Evolutionary conservation across 164 flowering plant genomes (phyloP), one percentile per base, ranked within the genome.

Genomic region (Sedum album): DNA sequence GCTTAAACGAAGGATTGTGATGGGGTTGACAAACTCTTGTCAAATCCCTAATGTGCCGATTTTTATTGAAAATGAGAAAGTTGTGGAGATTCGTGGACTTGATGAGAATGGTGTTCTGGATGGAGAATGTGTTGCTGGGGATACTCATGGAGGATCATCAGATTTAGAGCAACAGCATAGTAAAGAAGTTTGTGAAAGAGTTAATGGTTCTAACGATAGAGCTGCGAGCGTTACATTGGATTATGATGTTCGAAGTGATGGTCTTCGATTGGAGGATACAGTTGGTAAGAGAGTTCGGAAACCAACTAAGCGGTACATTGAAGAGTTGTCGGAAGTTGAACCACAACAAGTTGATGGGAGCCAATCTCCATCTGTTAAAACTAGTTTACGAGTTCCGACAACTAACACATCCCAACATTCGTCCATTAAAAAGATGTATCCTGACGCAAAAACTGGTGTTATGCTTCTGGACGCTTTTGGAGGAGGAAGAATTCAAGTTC

Each of bases 1-100:
- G 99, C 94, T 94, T 28, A 94, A 91, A 78, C 82, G 97, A 77
- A 83, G 99, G 71, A 91, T 94, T 72, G 78, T 90, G 28, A 94
- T 91, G 96, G 93, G 92, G 30, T 75, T 94, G 75, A 83, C 89
- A 2, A 88, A 91, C 73, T 90, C 96, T 53, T 91, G 92, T 82
- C 88, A 88, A 77, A 83, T 90, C 73, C 73, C 92, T 65, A 77
- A 83, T 36, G 80, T 93, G 46, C 73, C 75, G 57, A 88, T 90
- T 70, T 66, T 79, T 18, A 81, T 91, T 44, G 82, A 74, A 71
- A 84, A 84, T 68, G 83, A 84, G 63, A 78, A 77, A 66, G 78
- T 84, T 75, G 86, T 73, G 70, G 71, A 39, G 38, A 39, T 60
- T 60, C 68, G 73, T 60, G 68, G 65, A 61, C 66, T 44, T 53